A percentile compares a stretch with the other conserved stretches of the same genome.
Conservation (phyloP, 108 stramenopile genomes). For the Stephanodiscus triporus region DNA sequence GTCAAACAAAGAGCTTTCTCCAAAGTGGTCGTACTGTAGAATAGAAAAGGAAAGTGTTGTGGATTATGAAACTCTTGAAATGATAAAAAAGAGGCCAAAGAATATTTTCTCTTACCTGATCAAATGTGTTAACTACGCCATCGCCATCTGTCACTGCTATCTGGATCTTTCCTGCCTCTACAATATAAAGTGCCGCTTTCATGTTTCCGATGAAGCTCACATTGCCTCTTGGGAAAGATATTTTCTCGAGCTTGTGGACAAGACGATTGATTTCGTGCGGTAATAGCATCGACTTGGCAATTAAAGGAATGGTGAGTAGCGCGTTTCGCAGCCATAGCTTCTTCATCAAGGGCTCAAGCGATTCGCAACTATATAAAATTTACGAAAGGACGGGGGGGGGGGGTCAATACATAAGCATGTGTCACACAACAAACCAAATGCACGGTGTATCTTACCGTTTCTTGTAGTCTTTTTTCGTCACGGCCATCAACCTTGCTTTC, state of each 20-base stretch:
- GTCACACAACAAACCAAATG: neutral
- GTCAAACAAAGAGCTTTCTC: slow-evolving; percentile 34
- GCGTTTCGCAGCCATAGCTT: slow-evolving; percentile 39
- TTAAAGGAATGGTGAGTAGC: slow-evolving; percentile 40
- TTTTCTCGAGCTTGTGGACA: slow-evolving; percentile 32
- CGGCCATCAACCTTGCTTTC: slow-evolving; percentile 42
- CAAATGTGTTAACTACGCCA: slow-evolving; percentile 30
- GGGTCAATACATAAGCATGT: neutral
- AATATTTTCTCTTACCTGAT: neutral
- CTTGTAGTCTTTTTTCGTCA: slow-evolving; percentile 44
- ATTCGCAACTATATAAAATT: slow-evolving; percentile 12
- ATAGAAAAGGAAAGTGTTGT: neutral
- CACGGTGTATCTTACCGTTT: slow-evolving; percentile 22
- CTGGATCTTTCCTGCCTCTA: slow-evolving; percentile 37
- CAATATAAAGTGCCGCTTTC: slow-evolving; percentile 44
- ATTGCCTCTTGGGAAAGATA: slow-evolving; percentile 37
- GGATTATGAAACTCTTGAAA: neutral
- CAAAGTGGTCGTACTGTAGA: slow-evolving; percentile 34
- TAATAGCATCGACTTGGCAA: slow-evolving; percentile 41
- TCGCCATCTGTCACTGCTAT: slow-evolving; percentile 37
- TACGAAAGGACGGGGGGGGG: neutral
- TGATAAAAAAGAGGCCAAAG: neutral
- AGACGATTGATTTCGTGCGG: slow-evolving; percentile 47
- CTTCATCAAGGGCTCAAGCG: slow-evolving; percentile 40
- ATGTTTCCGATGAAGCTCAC: slow-evolving; percentile 26